Conservation (phyloP, 768 basidiomycete species). For the Phanerochaete sordida region DNA sequence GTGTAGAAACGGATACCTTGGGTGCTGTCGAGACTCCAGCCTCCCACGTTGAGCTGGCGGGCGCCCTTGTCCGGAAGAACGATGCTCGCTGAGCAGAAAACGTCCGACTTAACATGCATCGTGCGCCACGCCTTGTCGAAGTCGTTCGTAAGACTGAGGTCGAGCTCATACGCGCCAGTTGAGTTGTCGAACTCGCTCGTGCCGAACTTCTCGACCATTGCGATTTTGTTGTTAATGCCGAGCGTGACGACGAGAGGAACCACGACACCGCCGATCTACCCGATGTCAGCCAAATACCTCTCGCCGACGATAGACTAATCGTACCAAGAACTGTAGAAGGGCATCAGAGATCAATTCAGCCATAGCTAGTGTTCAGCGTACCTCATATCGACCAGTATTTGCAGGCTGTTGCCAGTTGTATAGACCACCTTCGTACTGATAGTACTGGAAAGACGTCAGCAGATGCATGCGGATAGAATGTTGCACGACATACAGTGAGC, state of each 20-base stretch:
- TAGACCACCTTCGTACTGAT: slow-evolving; percentile 32
- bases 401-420: slow-evolving; percentile 63
- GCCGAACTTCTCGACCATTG: slow-evolving; percentile 73
- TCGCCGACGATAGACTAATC: neutral
- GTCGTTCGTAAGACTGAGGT: slow-evolving; percentile 49
- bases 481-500: neutral
- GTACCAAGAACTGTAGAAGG: neutral
- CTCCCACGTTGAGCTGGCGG: slow-evolving; percentile 63
- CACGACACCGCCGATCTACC: slow-evolving; percentile 54
- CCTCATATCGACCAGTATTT: slow-evolving; percentile 71
- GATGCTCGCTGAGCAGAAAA: slow-evolving; percentile 75
- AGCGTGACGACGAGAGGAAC: slow-evolving; percentile 73
- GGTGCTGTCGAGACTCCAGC: slow-evolving; percentile 73
- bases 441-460: slow-evolving; percentile 15
- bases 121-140: slow-evolving; percentile 57
- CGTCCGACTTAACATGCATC: slow-evolving; percentile 75
- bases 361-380: slow-evolving; percentile 21
- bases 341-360: neutral
- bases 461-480: neutral
- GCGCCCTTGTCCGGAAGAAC: slow-evolving; percentile 73
- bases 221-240: slow-evolving; percentile 78
- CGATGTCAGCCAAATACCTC: neutral
- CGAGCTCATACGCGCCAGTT: slow-evolving; percentile 79
- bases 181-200: slow-evolving; percentile 60
- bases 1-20: slow-evolving; percentile 74